Percentiles rank a stretch among this genome's conserved stretches.
phyloP scores from a whole-genome alignment of 371 early-diverging fungal genomes.

The Mucor sp. region DNA sequence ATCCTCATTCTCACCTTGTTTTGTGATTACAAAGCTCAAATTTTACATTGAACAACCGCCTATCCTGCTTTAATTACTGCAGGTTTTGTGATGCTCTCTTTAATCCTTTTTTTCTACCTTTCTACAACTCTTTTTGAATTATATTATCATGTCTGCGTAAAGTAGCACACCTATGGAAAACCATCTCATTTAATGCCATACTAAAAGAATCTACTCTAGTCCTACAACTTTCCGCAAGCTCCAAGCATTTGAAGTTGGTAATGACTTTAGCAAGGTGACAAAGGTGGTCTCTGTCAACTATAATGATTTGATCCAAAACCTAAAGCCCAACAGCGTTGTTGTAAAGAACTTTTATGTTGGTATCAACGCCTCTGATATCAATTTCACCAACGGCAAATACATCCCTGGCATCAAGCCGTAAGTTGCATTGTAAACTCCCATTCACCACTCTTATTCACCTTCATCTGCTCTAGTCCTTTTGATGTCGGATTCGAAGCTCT shows the following conservation, averaged over 20 bases:
- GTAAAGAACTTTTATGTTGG: slow-evolving; percentile 54
- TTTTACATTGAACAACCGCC: neutral
- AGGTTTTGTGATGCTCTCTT: neutral
- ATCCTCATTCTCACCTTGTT: slow-evolving; percentile 4
- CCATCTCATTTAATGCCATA: neutral
- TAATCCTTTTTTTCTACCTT: neutral
- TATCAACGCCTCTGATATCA: slow-evolving; percentile 64
- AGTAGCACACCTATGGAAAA: neutral
- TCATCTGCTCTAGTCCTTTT: slow-evolving; percentile 47
- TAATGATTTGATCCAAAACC: slow-evolving; percentile 20
- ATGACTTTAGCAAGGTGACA: slow-evolving; percentile 42
- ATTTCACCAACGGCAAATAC: slow-evolving; percentile 63
- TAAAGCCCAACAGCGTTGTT: slow-evolving; percentile 44
- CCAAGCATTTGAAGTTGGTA: slow-evolving; percentile 42
- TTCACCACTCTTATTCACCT: neutral
- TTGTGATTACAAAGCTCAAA: slow-evolving; percentile 4
- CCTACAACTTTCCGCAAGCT: slow-evolving; percentile 40
- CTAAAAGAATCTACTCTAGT: neutral
- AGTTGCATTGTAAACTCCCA: slow-evolving; percentile 7
- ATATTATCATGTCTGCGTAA: neutral
- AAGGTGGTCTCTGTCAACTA: slow-evolving; percentile 30
- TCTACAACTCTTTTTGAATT: neutral
- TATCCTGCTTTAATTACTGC: neutral
- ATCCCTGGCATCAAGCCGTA: slow-evolving; percentile 58
- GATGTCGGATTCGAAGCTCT: slow-evolving; percentile 65